These are phyloP conservation scores for Eucalyptus pauciflora DNA, from an alignment of 345 rosid genomes.

Conservation along the genomic window DNA sequence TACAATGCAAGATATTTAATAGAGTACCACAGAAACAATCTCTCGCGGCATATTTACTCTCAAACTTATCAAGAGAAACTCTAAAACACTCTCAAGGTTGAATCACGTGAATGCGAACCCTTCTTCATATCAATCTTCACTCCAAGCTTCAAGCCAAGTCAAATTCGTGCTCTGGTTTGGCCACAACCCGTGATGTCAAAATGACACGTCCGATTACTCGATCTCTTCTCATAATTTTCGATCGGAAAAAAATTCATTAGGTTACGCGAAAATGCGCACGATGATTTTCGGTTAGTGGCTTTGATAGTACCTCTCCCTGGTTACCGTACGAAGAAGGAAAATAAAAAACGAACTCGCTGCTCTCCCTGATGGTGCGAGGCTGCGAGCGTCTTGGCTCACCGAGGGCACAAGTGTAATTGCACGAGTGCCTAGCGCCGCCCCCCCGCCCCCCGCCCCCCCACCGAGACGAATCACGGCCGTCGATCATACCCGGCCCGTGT, in stretches of 20 bases:
- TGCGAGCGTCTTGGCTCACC: neutral
- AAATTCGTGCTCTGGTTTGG: neutral
- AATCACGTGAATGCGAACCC: rapidly evolving
- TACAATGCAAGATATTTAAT: too few species aligned
- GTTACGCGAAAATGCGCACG: too few species aligned
- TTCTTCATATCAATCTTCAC: rapidly evolving
- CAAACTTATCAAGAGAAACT: rapidly evolving
- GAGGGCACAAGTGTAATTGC: neutral
- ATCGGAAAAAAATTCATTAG: neutral
- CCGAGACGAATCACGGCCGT: neutral
- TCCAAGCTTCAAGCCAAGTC: neutral
- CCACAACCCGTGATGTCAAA: too few species aligned
- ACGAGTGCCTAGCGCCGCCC: neutral
- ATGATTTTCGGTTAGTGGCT: neutral
- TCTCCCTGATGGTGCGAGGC: too few species aligned
- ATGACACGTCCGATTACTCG: too few species aligned
- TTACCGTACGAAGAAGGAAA: neutral
- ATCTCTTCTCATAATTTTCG: neutral
- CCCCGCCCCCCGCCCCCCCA: too few species aligned
- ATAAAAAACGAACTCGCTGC: neutral
- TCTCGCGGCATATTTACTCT: rapidly evolving
- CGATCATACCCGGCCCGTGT: neutral
- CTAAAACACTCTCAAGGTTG: too few species aligned
- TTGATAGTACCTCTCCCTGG: neutral
- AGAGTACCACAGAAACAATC: too few species aligned